Evolutionary conservation across 179 eudicot genomes (phyloP).

Genomic region (Corrigiola litoralis): DNA sequence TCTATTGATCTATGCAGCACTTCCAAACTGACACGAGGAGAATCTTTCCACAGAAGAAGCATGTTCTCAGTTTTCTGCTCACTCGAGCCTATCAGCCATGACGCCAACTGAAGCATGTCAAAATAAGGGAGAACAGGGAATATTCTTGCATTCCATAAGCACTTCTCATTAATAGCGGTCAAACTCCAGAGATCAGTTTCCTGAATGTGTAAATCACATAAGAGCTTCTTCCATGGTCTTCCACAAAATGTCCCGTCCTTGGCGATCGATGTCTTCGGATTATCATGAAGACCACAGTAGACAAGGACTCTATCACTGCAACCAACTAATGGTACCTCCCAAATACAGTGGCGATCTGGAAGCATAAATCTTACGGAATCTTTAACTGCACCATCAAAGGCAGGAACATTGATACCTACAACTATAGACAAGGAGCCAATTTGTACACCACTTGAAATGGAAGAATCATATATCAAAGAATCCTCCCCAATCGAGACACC

Average conservation of each 20-base stretch:
- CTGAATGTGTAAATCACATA: constrained; percentile 63
- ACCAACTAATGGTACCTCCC: constrained; percentile 95
- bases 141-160: constrained; percentile 95
- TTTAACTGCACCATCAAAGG: constrained; percentile 17
- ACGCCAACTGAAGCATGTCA: constrained; percentile 79
- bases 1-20: constrained; percentile 90
- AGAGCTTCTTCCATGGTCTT: constrained; percentile 82
- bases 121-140: constrained; percentile 70
- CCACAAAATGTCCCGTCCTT: constrained; percentile 94
- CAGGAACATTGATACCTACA: constrained; percentile 70
- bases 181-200: constrained; percentile 72
- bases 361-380: constrained; percentile 63
- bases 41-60: constrained; percentile 54
- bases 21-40: constrained; percentile 78
- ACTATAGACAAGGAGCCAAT: constrained; percentile 85
- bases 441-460: constrained; percentile 67
- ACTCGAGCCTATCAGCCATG: constrained; percentile 82
- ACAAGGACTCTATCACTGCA: constrained; percentile 62
- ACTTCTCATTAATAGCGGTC: constrained; percentile 40
- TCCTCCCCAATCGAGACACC: constrained; percentile 94
- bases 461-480: constrained; percentile 79
- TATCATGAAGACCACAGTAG: constrained; percentile 97
- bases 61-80: constrained; percentile 36
- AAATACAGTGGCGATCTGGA: constrained; percentile 97
- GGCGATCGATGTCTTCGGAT: constrained; percentile 62